Conservation (phyloP, 2,329 filamentous ascomycete species). For the Scedosporium apiospermum region DNA sequence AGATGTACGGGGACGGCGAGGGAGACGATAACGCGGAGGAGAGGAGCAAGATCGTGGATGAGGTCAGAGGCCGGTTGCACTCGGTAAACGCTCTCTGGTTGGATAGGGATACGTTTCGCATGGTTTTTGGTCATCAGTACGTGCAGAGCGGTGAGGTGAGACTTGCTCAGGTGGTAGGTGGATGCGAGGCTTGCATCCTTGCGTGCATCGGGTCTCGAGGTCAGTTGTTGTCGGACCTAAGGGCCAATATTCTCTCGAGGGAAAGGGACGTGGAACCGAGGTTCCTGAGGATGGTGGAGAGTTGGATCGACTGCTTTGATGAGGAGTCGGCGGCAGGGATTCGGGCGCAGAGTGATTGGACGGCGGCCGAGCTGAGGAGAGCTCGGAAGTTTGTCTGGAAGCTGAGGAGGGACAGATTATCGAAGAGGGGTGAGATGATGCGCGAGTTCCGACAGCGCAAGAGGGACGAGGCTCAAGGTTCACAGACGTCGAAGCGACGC, state of each 20-base stretch:
- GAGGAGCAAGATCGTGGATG: constrained; percentile 17
- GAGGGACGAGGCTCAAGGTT: background rate
- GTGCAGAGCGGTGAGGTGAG: constrained; percentile 11
- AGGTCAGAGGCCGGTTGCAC: constrained; percentile 19
- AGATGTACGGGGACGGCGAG: constrained; percentile 10
- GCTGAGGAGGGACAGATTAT: constrained; percentile 9
- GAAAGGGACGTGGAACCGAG: constrained; percentile 17
- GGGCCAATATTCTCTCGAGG: constrained; percentile 32
- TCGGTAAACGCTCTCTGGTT: constrained; percentile 30
- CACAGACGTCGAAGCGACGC: no score
- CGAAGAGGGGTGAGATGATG: background rate
- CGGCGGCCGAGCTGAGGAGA: background rate
- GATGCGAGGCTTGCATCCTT: constrained; percentile 45
- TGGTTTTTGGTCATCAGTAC: constrained; percentile 23
- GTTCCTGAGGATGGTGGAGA: constrained; percentile 29
- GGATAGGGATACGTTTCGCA: constrained; percentile 21
- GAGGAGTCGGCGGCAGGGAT: background rate
- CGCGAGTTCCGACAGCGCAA: background rate
- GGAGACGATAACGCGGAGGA: background rate
- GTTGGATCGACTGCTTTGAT: constrained; percentile 30
- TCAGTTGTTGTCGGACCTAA: constrained; percentile 33
- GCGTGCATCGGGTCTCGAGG: constrained; percentile 34
- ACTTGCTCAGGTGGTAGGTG: constrained; percentile 17
- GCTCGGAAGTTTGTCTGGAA: background rate
- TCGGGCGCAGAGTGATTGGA: background rate